These are phyloP conservation scores for Spinacia oleracea DNA, from an alignment of 179 eudicot genomes.

Conservation along the genomic window DNA sequence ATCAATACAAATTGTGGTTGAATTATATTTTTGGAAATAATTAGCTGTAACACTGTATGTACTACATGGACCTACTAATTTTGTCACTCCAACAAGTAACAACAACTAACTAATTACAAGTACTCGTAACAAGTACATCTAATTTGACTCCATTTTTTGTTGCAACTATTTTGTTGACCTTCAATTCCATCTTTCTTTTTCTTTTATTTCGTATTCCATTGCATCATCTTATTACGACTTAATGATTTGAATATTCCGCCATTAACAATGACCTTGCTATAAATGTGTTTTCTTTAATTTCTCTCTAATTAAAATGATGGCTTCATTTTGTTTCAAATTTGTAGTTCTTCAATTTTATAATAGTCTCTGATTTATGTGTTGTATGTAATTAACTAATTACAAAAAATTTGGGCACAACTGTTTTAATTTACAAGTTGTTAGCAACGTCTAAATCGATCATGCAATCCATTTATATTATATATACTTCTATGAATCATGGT, in stretches of 20 bases:
- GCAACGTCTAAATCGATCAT: background rate
- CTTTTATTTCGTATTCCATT: background rate
- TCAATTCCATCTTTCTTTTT: background rate
- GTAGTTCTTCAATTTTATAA: background rate
- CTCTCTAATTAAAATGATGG: background rate
- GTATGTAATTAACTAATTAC: background rate
- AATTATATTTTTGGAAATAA: background rate
- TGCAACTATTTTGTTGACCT: background rate
- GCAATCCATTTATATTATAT: slow-evolving; percentile 8
- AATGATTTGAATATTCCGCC: slow-evolving; percentile 9
- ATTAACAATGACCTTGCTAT: background rate
- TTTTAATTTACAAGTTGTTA: slow-evolving; percentile 15
- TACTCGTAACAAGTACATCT: slow-evolving; percentile 21
- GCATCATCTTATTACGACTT: slow-evolving; percentile 2
- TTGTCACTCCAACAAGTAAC: slow-evolving; percentile 1
- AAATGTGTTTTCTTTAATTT: background rate
- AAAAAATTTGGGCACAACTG: slow-evolving; percentile 16
- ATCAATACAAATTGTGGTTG: too few species aligned
- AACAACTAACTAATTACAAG: too few species aligned
- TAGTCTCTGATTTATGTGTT: background rate
- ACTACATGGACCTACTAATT: background rate
- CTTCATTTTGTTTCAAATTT: background rate
- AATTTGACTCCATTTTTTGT: slow-evolving; percentile 15
- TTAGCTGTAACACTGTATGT: too few species aligned
- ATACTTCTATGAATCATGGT: background rate